Base-by-base conservation (phyloP, 2,329 filamentous ascomycete species). In the Fusarium sp. region DNA sequence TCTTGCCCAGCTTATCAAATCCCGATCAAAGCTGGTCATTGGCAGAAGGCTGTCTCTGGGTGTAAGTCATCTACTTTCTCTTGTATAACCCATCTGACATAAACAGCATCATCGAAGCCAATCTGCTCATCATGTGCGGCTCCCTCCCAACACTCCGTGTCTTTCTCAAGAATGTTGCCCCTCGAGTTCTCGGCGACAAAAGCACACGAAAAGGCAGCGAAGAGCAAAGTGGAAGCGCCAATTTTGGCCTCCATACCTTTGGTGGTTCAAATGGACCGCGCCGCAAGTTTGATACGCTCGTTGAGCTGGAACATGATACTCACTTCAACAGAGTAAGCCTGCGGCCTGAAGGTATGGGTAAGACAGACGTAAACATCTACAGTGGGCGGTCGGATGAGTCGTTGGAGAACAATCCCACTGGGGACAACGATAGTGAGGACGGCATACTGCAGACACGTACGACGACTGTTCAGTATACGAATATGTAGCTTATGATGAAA, bases 41-140 rank as follows among this genome's bases (percentile, higher is more conserved):
- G 12, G 65, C 65, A 6, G 65, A 68, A 36, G 65, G 65, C 1
- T 68, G 65, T 3, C 65, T 68, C 2, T 68, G 62, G 65, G 54
- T 68, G 65, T 68, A 51, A 61, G 65, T 22, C 3, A 1, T 17
- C 6, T 0, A 2, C 13, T 0, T 11, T 10, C 3, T 3, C 6
- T 4, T 0, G 5, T 20, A 7, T 24, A 6, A n/a, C 32, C 1
- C 0, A 3, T 17, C 45, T 48, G 4, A 48, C n/a, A 20, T 0
- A 2, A 3, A 5, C 9, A 68, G 65, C 1, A 68, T 68, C 22
- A 67, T 68, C 0, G 65, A 68, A 39, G 65, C 65, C 18, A 68
- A 68, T 7, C 34, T 68, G 0, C 45, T 68, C 2, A 68, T 68
- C 3, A 68, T 68, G 39, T 68, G 65, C 17, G 65, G 65, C 2